Evolutionary conservation across 78 protist genomes (phyloP).

Genomic region (Salpingoeca rosetta): DNA sequence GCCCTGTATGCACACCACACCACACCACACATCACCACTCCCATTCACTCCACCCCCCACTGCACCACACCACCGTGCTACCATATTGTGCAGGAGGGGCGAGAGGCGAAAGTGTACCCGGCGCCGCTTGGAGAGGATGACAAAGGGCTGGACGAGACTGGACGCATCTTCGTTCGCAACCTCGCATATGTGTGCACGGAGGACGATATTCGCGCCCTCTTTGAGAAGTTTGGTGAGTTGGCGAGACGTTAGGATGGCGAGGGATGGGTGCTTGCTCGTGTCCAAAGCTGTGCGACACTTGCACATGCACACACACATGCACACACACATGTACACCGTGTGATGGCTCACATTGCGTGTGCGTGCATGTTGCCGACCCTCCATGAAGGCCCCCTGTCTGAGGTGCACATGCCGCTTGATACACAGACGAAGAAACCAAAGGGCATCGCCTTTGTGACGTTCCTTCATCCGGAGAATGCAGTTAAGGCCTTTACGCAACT

Average conservation of each 20-base stretch:
- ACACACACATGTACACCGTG: too few relatives aligned
- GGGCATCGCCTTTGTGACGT: conserved; percentile 78
- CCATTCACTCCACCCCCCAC: too few relatives aligned
- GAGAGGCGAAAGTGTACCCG: not conserved
- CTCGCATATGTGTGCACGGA: conserved; percentile 59
- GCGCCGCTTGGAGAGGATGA: not conserved
- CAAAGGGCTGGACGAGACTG: conserved; percentile 11
- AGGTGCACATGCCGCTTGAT: conserved; percentile 77
- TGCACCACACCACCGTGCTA: too few relatives aligned
- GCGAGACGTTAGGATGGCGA: not conserved
- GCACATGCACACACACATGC: too few relatives aligned
- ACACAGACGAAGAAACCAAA: conserved; percentile 43
- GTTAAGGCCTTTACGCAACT: conserved; percentile 33
- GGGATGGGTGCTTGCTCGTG: too few relatives aligned
- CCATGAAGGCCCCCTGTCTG: conserved; percentile 16
- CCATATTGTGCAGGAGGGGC: not conserved
- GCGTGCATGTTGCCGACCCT: too few relatives aligned
- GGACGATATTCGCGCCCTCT: conserved; percentile 38
- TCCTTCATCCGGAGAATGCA: conserved; percentile 63
- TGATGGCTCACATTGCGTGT: too few relatives aligned
- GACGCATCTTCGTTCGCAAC: conserved; percentile 65
- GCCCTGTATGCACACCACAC: too few relatives aligned
- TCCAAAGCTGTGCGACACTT: too few relatives aligned
- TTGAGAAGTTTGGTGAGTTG: conserved; percentile 39
- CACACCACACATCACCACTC: too few relatives aligned